Conservation (phyloP, 106 monocot species). For the Allium cepa region DNA sequence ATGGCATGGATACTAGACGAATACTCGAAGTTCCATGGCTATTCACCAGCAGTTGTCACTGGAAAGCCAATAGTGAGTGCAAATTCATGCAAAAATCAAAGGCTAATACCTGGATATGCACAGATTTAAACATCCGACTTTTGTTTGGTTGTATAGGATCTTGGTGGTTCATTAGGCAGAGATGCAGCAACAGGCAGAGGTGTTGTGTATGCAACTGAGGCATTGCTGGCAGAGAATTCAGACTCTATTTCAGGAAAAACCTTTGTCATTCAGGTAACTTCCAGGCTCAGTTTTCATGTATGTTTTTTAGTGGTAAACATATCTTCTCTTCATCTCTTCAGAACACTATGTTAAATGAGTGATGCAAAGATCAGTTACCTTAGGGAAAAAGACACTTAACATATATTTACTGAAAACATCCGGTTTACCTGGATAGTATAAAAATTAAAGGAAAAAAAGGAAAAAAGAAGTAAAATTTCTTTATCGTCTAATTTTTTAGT, state of each 20-base stretch:
- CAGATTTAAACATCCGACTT: too few species aligned
- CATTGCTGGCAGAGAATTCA: constrained; percentile 65
- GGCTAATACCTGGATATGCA: too few species aligned
- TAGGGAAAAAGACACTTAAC: too few species aligned
- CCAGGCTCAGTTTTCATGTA: neutral
- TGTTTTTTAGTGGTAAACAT: neutral
- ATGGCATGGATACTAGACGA: constrained; percentile 99
- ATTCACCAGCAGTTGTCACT: constrained; percentile 82
- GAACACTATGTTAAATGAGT: neutral
- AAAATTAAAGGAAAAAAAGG: too few species aligned
- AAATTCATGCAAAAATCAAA: too few species aligned
- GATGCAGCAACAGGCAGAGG: constrained; percentile 90
- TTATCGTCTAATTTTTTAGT: too few species aligned
- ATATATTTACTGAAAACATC: too few species aligned
- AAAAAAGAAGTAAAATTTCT: too few species aligned
- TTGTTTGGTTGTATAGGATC: constrained; percentile 36
- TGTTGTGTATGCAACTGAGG: constrained; percentile 70
- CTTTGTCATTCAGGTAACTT: constrained; percentile 74
- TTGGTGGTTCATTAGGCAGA: constrained; percentile 90
- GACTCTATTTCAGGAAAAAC: constrained; percentile 70
- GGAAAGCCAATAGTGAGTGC: constrained; percentile 90
- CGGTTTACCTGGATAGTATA: too few species aligned
- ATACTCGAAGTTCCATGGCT: constrained; percentile 89
- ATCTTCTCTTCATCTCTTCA: neutral
- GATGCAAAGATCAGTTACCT: too few species aligned